These are phyloP conservation scores for Sporodiniella umbellata DNA, from an alignment of 371 early-diverging fungal species.

Conservation along the genomic window DNA sequence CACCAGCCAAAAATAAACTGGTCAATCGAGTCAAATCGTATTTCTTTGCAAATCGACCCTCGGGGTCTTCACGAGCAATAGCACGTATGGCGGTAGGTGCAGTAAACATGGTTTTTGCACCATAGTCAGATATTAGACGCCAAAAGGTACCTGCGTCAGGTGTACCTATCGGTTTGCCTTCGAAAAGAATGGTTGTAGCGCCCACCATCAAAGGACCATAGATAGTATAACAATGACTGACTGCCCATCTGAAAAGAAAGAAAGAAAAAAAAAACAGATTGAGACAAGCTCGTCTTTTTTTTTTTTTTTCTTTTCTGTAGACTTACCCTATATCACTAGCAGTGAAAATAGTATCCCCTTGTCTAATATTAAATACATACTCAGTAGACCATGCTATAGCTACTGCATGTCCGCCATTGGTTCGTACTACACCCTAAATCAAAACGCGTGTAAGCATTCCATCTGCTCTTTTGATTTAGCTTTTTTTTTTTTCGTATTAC, in stretches of 20 bases:
- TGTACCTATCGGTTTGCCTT: slow-evolving; percentile 84
- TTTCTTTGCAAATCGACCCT: slow-evolving; percentile 50
- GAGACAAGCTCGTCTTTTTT: background rate
- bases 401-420: slow-evolving; percentile 88
- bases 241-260: slow-evolving; percentile 67
- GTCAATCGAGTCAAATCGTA: slow-evolving; percentile 61
- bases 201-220: slow-evolving; percentile 91
- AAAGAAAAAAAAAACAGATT: no score
- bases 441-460: no score
- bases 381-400: slow-evolving; percentile 77
- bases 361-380: slow-evolving; percentile 72
- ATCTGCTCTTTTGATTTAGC: background rate
- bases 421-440: slow-evolving; percentile 90
- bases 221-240: slow-evolving; percentile 87
- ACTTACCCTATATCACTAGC: slow-evolving; percentile 85
- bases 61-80: slow-evolving; percentile 78
- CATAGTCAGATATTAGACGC: slow-evolving; percentile 75
- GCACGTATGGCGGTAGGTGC: slow-evolving; percentile 93
- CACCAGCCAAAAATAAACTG: slow-evolving; percentile 86
- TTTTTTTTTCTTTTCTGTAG: no score
- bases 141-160: slow-evolving; percentile 83
- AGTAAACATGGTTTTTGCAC: slow-evolving; percentile 81
- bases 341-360: slow-evolving; percentile 74
- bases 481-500: slow-evolving; percentile 15
- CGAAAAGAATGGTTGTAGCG: slow-evolving; percentile 85